These are phyloP conservation scores for Rhypophila decipiens DNA, from an alignment of 495 filamentous ascomycete genomes.

Conservation along the genomic window DNA sequence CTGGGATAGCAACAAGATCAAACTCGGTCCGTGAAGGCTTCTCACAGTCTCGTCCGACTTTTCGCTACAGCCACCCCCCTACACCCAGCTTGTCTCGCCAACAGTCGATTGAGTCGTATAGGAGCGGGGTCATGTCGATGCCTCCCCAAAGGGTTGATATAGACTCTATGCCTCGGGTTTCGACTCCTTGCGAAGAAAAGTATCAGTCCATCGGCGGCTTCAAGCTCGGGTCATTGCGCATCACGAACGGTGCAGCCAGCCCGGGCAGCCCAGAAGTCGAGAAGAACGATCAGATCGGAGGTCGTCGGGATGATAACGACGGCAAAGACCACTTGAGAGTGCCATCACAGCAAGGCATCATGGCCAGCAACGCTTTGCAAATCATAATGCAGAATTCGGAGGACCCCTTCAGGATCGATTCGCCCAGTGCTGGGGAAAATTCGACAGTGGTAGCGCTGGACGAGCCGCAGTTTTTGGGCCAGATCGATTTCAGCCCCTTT, in stretches of 20 bases:
- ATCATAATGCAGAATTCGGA: not conserved
- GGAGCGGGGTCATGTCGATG: slow-evolving; percentile 26
- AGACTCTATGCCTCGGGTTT: slow-evolving; percentile 28
- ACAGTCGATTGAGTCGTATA: slow-evolving; percentile 29
- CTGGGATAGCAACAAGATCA: slow-evolving; percentile 40
- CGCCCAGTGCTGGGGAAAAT: not conserved
- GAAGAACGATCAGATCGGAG: no score
- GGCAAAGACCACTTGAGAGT: slow-evolving; percentile 15
- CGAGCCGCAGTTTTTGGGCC: slow-evolving; percentile 19
- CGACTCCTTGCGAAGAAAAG: slow-evolving; percentile 41
- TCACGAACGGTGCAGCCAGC: slow-evolving; percentile 51
- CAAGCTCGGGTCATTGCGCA: slow-evolving; percentile 52
- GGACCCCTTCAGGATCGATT: not conserved
- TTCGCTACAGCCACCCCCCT: slow-evolving; percentile 30
- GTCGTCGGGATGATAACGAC: slow-evolving; percentile 2
- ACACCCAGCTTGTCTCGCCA: slow-evolving; percentile 29
- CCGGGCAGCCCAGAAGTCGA: slow-evolving; percentile 32
- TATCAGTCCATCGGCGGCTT: slow-evolving; percentile 52
- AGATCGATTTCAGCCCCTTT: slow-evolving; percentile 24
- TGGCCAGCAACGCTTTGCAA: not conserved
- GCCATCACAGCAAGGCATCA: not conserved
- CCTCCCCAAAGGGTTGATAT: slow-evolving; percentile 15
- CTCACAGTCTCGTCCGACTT: slow-evolving; percentile 14
- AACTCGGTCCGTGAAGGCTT: slow-evolving; percentile 11
- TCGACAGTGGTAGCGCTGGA: slow-evolving; percentile 5